Conservation (phyloP, 352 stramenopile species). For the Nothophytophthora sp. region DNA sequence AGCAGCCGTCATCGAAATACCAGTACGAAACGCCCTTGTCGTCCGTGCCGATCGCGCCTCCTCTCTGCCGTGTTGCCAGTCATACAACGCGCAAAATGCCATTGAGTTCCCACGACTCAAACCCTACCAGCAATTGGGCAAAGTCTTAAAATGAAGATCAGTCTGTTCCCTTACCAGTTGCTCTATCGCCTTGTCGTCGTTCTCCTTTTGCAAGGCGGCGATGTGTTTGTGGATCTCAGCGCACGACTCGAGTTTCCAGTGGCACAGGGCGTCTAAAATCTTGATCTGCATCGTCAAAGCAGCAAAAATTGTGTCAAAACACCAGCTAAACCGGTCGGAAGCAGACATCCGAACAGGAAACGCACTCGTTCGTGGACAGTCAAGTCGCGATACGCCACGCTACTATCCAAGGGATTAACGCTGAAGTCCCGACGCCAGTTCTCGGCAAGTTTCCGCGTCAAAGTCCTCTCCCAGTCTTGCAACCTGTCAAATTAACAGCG, state of each 20-base stretch:
- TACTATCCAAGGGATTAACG: conserved; percentile 60
- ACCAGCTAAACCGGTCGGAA: not conserved
- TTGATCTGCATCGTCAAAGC: conserved; percentile 38
- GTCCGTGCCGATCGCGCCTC: conserved; percentile 69
- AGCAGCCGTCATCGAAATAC: conserved; percentile 87
- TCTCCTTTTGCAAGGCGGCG: conserved; percentile 61
- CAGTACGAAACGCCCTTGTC: conserved; percentile 79
- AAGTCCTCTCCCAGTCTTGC: conserved; percentile 80
- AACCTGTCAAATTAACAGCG: conserved; percentile 61
- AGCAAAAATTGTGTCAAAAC: conserved; percentile 2
- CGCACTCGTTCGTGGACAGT: conserved; percentile 60
- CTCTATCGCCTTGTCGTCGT: conserved; percentile 56
- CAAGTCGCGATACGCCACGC: conserved; percentile 56
- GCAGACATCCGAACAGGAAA: not conserved
- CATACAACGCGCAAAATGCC: not conserved
- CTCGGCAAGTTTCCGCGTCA: conserved; percentile 74
- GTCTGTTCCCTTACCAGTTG: conserved; percentile 43
- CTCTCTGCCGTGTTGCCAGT: conserved; percentile 36
- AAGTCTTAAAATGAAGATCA: not conserved
- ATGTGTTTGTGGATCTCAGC: conserved; percentile 80
- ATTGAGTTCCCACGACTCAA: conserved; percentile 1
- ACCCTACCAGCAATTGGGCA: not conserved
- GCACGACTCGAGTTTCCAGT: conserved; percentile 84
- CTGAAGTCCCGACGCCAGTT: conserved; percentile 75
- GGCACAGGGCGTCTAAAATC: conserved; percentile 80